phyloP scores from a whole-genome alignment of 257 asterid species.

The Solanum etuberosum region DNA sequence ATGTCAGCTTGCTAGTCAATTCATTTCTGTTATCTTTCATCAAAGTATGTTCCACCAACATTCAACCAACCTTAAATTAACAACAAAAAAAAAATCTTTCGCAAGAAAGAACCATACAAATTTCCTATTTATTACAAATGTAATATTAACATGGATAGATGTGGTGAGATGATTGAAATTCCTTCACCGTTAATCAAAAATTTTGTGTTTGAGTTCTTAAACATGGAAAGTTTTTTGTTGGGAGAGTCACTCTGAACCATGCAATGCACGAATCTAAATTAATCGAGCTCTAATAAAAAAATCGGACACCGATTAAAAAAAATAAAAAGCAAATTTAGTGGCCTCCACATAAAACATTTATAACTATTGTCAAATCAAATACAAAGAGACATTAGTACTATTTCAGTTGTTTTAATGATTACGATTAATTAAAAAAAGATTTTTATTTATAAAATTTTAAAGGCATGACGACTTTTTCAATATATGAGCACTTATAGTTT shows the following conservation, averaged over 20 bases:
- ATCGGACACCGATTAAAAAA: rapidly evolving
- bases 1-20: neutral
- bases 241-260: rapidly evolving
- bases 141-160: neutral
- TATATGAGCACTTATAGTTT: neutral
- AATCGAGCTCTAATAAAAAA: rapidly evolving
- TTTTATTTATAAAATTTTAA: neutral
- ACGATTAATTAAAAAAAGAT: neutral
- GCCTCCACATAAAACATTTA: neutral
- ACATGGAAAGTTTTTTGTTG: neutral
- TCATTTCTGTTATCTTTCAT: neutral
- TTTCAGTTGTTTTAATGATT: neutral
- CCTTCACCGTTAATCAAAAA: rapidly evolving
- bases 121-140: neutral
- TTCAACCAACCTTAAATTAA: neutral
- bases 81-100: neutral
- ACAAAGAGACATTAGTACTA: neutral
- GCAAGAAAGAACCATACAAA: neutral
- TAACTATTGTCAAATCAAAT: neutral
- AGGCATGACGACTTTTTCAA: neutral
- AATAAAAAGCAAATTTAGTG: neutral
- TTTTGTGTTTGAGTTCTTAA: rapidly evolving
- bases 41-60: neutral
- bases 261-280: neutral
- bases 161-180: neutral